Evolutionary conservation across 768 basidiomycete genomes (phyloP).

Genomic region (Boletus vermiculosoides): DNA sequence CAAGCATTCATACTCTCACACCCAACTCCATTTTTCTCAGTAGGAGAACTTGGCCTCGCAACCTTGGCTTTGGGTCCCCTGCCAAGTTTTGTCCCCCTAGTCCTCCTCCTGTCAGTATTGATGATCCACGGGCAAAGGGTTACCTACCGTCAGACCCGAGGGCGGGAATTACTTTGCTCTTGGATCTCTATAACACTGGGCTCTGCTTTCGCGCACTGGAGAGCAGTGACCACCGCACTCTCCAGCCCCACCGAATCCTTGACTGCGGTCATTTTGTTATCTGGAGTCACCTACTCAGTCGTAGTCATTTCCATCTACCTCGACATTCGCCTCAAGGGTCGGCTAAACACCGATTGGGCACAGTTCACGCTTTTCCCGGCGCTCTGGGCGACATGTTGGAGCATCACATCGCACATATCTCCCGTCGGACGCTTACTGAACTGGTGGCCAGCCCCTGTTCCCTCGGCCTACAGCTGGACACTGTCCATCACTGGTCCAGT

Average conservation of each 20-base stretch:
- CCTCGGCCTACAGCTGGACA: conserved; percentile 64
- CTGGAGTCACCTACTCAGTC: conserved; percentile 43
- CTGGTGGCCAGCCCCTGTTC: conserved; percentile 58
- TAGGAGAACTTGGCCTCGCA: conserved; percentile 23
- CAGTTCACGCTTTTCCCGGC: conserved; percentile 62
- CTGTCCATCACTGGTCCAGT: conserved; percentile 53
- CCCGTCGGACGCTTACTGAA: conserved; percentile 70
- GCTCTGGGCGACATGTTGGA: conserved; percentile 68
- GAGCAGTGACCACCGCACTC: conserved; percentile 51
- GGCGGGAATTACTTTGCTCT: conserved; percentile 33
- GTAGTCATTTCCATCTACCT: conserved; percentile 41
- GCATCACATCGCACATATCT: conserved; percentile 48
- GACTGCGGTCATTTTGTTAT: conserved; percentile 42
- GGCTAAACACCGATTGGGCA: conserved; percentile 36
- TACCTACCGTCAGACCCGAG: conserved; percentile 27
- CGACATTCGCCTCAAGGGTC: conserved; percentile 36
- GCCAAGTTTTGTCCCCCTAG: conserved; percentile 36
- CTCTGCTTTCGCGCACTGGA: conserved; percentile 41
- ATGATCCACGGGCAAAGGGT: conserved; percentile 35
- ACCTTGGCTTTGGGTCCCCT: conserved; percentile 28
- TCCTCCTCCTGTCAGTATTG: conserved; percentile 26
- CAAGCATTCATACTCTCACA: conserved; percentile 27
- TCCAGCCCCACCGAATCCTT: conserved; percentile 52
- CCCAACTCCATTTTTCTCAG: conserved; percentile 25
- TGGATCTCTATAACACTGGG: conserved; percentile 40